Evolutionary conservation across 768 basidiomycete genomes (phyloP).

Genomic region (Boletus pseudopeckii): DNA sequence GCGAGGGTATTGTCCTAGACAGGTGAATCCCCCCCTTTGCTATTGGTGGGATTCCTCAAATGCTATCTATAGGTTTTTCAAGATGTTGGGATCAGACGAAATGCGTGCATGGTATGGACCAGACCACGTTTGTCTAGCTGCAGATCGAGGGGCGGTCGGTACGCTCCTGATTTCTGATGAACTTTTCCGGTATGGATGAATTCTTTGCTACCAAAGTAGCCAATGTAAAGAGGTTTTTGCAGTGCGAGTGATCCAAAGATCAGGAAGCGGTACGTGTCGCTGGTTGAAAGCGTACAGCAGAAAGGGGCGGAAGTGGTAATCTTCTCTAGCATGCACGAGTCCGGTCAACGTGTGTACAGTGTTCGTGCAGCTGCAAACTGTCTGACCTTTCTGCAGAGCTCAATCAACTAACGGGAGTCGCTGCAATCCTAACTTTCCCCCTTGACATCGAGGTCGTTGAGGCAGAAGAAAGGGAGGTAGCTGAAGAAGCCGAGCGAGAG

Average conservation of each 20-base stretch:
- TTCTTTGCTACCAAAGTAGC: background rate
- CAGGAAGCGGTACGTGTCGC: constrained; percentile 78
- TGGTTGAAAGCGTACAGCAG: constrained; percentile 85
- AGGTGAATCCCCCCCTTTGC: constrained; percentile 44
- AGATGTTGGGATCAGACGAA: constrained; percentile 93
- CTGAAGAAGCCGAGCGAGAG: constrained; percentile 37
- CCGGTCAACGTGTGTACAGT: constrained; percentile 80
- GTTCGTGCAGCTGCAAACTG: background rate
- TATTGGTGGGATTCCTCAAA: background rate
- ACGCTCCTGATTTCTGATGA: constrained; percentile 93
- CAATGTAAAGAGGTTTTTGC: background rate
- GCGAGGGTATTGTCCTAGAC: constrained; percentile 88
- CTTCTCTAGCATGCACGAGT: constrained; percentile 99
- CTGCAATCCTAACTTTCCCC: constrained; percentile 94
- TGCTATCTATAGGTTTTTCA: constrained; percentile 73
- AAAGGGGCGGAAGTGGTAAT: constrained; percentile 93
- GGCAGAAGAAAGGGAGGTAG: constrained; percentile 80
- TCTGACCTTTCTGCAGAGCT: constrained; percentile 55
- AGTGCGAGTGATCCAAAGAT: constrained; percentile 78
- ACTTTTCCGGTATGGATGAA: constrained; percentile 70
- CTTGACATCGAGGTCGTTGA: constrained; percentile 94
- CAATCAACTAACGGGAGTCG: constrained; percentile 93
- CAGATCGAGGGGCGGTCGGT: constrained; percentile 90
- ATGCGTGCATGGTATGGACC: constrained; percentile 99
- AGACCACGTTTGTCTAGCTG: constrained; percentile 87